A percentile compares a stretch with the other conserved stretches of the same genome.
Conservation (phyloP, 345 rosid genomes). For the Salix udensis region DNA sequence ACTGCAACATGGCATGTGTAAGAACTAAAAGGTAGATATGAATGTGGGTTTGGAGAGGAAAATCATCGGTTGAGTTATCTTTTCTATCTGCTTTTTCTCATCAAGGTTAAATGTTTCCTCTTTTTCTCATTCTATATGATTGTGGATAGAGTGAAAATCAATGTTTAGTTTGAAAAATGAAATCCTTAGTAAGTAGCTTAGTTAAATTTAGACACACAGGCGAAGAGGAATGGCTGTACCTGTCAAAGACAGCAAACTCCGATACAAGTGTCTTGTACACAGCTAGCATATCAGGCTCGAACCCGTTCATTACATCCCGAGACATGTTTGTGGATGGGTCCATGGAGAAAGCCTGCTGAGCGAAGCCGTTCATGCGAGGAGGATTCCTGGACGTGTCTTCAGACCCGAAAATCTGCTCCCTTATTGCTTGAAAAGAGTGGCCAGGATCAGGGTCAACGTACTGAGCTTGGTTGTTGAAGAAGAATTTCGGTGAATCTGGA, state of each 20-base stretch:
- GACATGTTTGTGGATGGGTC: conserved; percentile 56
- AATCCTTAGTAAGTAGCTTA: not conserved
- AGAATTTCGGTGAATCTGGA: conserved; percentile 39
- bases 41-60: too few species aligned
- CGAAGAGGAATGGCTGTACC: conserved; percentile 27
- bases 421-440: conserved; percentile 86
- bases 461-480: conserved; percentile 51
- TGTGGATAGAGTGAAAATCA: not conserved
- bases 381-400: conserved; percentile 53
- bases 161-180: not conserved
- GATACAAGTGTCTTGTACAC: conserved; percentile 80
- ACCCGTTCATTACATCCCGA: conserved; percentile 71
- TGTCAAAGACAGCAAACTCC: conserved; percentile 79
- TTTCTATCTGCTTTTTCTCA: not conserved
- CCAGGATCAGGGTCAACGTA: conserved; percentile 95
- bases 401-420: conserved; percentile 85
- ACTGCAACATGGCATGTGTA: not conserved
- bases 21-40: too few species aligned
- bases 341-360: conserved; percentile 69
- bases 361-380: conserved; percentile 87
- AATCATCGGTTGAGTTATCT: too few species aligned
- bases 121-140: not conserved
- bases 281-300: conserved; percentile 58
- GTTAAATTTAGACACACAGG: not conserved
- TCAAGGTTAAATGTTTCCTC: not conserved